phyloP scores from a whole-genome alignment of 2,329 filamentous ascomycete species.

The Pseudogymnoascus sp. region DNA sequence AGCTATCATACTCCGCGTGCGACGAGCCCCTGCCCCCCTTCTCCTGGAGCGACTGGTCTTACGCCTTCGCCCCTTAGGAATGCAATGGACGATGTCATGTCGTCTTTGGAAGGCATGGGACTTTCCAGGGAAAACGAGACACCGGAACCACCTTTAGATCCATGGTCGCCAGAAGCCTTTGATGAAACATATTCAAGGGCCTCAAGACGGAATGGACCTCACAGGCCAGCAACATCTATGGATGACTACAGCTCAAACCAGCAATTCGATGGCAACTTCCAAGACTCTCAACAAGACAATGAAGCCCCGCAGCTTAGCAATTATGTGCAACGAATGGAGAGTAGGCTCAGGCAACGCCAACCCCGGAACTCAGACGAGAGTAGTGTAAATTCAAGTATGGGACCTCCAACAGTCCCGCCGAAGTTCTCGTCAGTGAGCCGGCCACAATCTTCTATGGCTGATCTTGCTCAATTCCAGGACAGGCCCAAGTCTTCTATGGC shows the following conservation, averaged over 20 bases:
- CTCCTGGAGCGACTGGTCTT: slow-evolving; percentile 57
- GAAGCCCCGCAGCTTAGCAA: slow-evolving; percentile 68
- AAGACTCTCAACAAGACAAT: slow-evolving; percentile 43
- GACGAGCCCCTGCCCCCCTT: slow-evolving; percentile 60
- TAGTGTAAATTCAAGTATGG: slow-evolving; percentile 3
- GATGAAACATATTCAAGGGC: slow-evolving; percentile 36
- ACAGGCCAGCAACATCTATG: slow-evolving; percentile 65
- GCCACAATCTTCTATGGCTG: slow-evolving; percentile 8
- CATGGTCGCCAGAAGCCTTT: slow-evolving; percentile 90
- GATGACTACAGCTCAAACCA: slow-evolving; percentile 53
- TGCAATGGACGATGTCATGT: slow-evolving; percentile 98
- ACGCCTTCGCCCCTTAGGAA: slow-evolving; percentile 89
- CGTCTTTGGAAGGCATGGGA: slow-evolving; percentile 82
- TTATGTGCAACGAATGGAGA: slow-evolving; percentile 91
- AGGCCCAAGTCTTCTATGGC: slow-evolving; percentile 55
- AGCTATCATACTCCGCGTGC: slow-evolving; percentile 49
- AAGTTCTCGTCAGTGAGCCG: slow-evolving; percentile 31
- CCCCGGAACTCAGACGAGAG: slow-evolving; percentile 21
- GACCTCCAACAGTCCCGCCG: slow-evolving; percentile 31
- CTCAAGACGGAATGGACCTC: slow-evolving; percentile 26
- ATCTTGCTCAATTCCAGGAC: slow-evolving; percentile 35
- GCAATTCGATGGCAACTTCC: slow-evolving; percentile 25
- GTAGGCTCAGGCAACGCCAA: slow-evolving; percentile 43
- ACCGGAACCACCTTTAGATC: slow-evolving; percentile 53
- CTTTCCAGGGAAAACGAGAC: slow-evolving; percentile 49